Conservation (phyloP, 306 rosid species). For the Purshia tridentata region DNA sequence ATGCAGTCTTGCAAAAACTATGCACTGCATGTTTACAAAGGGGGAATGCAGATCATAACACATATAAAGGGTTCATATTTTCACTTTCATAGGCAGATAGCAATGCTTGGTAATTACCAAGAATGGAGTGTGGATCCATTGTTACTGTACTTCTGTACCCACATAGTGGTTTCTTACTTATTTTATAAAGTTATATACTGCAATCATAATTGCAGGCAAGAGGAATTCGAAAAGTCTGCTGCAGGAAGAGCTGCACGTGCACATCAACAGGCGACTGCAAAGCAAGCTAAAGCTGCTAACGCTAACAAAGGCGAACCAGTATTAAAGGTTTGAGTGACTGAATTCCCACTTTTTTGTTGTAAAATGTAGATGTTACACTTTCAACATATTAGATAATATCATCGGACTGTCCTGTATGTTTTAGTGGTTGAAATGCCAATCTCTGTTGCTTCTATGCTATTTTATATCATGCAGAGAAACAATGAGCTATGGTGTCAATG, state of each 20-base stretch:
- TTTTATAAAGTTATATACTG: constrained; percentile 15
- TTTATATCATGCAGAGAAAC: not conserved
- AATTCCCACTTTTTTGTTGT: constrained; percentile 21
- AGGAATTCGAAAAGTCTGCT: constrained; percentile 71
- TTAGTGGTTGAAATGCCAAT: not conserved
- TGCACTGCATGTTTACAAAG: not conserved
- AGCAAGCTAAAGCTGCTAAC: constrained; percentile 52
- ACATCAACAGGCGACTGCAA: constrained; percentile 60
- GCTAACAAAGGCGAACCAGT: constrained; percentile 64
- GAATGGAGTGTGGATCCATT: not conserved
- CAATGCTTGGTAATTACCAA: not conserved
- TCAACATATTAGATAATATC: not conserved
- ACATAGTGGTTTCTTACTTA: not conserved
- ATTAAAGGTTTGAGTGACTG: constrained; percentile 49
- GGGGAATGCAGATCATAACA: not conserved
- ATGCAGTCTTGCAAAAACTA: too few species aligned
- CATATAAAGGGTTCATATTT: not conserved
- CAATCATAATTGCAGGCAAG: constrained; percentile 60
- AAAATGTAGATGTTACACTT: not conserved
- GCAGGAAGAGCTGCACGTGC: constrained; percentile 91
- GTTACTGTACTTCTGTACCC: not conserved
- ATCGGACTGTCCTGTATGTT: not conserved
- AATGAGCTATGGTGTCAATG: not conserved
- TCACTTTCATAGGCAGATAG: not conserved
- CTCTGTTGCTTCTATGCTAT: not conserved